phyloP scores from a whole-genome alignment of 2,329 filamentous ascomycete species.

The Raffaelea ambrosiae region DNA sequence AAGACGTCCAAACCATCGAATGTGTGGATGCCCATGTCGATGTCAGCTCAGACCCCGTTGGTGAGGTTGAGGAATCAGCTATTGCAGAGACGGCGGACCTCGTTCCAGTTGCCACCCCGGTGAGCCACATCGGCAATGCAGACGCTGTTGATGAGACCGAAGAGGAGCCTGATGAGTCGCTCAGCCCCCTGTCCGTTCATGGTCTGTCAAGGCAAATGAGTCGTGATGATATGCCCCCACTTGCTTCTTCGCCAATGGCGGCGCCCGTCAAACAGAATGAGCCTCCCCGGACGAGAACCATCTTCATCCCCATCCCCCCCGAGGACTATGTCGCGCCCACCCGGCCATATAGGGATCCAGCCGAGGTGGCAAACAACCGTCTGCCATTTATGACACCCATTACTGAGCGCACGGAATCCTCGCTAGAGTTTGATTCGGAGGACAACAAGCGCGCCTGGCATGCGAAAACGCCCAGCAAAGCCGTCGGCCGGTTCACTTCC shows the following conservation, averaged over 20 bases:
- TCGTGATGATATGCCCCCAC: background rate
- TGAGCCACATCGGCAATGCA: too few species aligned
- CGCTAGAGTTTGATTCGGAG: constrained; percentile 59
- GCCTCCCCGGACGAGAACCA: constrained; percentile 42
- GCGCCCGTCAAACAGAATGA: constrained; percentile 22
- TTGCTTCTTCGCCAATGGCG: constrained; percentile 6
- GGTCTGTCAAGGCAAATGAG: background rate
- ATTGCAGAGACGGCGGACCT: too few species aligned
- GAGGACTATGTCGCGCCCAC: constrained; percentile 79
- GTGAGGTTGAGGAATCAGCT: too few species aligned
- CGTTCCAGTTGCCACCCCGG: too few species aligned
- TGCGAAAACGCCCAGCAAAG: constrained; percentile 71
- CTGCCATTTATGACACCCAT: constrained; percentile 99
- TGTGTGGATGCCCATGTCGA: too few species aligned
- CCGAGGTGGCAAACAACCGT: constrained; percentile 75
- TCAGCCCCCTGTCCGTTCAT: constrained; percentile 10
- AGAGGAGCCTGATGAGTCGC: constrained; percentile 22
- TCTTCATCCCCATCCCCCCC: constrained; percentile 73
- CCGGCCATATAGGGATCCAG: constrained; percentile 72
- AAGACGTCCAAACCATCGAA: too few species aligned
- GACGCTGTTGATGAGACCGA: too few species aligned
- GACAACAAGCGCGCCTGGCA: constrained; percentile 47
- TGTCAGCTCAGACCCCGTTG: background rate
- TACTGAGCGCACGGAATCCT: constrained; percentile 88
- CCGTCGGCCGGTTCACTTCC: constrained; percentile 15